These are phyloP conservation scores for Trametes hirsuta DNA, from an alignment of 1,284 basidiomycete genomes.

Conservation along the genomic window DNA sequence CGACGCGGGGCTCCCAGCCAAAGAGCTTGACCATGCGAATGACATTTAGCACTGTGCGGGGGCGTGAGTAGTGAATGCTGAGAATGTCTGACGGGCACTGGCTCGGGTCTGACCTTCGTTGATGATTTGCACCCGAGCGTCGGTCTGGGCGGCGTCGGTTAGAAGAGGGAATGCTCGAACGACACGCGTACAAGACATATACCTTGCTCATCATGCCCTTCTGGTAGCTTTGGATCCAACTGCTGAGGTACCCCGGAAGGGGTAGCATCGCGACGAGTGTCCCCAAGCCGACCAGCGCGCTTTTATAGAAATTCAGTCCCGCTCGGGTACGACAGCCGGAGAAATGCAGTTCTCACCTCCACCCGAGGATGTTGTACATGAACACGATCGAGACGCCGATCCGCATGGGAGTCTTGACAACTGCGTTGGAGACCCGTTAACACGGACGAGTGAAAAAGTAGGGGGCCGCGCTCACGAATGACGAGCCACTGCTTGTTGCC, in stretches of 20 bases:
- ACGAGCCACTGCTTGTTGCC: constrained; percentile 38
- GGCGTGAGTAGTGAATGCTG: background rate
- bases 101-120: constrained; percentile 40
- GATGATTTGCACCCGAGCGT: constrained; percentile 51
- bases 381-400: constrained; percentile 41
- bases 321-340: background rate
- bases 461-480: constrained; percentile 18
- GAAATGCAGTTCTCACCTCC: constrained; percentile 37
- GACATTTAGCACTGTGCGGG: constrained; percentile 37
- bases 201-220: constrained; percentile 38
- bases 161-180: background rate
- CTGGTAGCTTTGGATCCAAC: constrained; percentile 34
- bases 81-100: background rate
- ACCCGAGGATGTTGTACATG: constrained; percentile 50
- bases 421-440: constrained; percentile 31
- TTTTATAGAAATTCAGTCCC: constrained; percentile 5
- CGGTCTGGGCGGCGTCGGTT: constrained; percentile 37
- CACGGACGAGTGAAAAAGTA: background rate
- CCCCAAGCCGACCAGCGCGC: constrained; percentile 53
- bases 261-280: constrained; percentile 56
- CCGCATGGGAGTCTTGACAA: constrained; percentile 39
- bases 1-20: constrained; percentile 55
- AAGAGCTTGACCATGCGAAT: constrained; percentile 66
- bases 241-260: constrained; percentile 44
- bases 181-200: background rate